Evolutionary conservation across 2,329 filamentous ascomycete species (phyloP).

Genomic region (Dactylellina drechsleri): DNA sequence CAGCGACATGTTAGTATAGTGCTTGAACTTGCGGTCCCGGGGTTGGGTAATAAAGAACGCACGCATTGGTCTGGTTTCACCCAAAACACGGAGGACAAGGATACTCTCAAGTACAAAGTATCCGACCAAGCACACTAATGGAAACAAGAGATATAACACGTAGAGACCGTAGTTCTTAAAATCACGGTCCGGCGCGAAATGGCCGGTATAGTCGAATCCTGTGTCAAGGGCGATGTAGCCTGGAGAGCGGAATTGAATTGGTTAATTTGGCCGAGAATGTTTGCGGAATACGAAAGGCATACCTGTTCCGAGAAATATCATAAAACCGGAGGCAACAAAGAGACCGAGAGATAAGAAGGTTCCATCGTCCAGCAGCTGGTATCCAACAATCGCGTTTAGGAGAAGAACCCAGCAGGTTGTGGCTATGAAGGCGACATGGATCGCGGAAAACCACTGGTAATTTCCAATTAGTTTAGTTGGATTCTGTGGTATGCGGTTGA

Average conservation of each 20-base stretch:
- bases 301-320: slow-evolving; percentile 84
- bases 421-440: slow-evolving; percentile 88
- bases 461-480: slow-evolving; percentile 14
- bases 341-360: slow-evolving; percentile 84
- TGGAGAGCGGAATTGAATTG: slow-evolving; percentile 9
- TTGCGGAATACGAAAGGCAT: slow-evolving; percentile 3
- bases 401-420: slow-evolving; percentile 91
- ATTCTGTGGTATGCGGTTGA: slow-evolving; percentile 2
- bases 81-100: slow-evolving; percentile 84
- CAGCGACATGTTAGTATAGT: not conserved
- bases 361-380: slow-evolving; percentile 91
- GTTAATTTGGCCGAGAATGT: not conserved
- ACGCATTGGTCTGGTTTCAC: slow-evolving; percentile 90
- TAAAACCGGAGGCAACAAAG: slow-evolving; percentile 74
- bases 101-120: slow-evolving; percentile 86
- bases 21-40: too few species aligned
- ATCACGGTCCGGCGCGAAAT: slow-evolving; percentile 73
- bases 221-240: slow-evolving; percentile 95
- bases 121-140: slow-evolving; percentile 85
- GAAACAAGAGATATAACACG: slow-evolving; percentile 89
- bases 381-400: slow-evolving; percentile 91
- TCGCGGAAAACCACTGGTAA: slow-evolving; percentile 75
- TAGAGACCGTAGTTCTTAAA: slow-evolving; percentile 83
- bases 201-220: slow-evolving; percentile 82
- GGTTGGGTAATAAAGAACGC: slow-evolving; percentile 60